phyloP scores from a whole-genome alignment of 768 basidiomycete species.

The Amanita phalloides region DNA sequence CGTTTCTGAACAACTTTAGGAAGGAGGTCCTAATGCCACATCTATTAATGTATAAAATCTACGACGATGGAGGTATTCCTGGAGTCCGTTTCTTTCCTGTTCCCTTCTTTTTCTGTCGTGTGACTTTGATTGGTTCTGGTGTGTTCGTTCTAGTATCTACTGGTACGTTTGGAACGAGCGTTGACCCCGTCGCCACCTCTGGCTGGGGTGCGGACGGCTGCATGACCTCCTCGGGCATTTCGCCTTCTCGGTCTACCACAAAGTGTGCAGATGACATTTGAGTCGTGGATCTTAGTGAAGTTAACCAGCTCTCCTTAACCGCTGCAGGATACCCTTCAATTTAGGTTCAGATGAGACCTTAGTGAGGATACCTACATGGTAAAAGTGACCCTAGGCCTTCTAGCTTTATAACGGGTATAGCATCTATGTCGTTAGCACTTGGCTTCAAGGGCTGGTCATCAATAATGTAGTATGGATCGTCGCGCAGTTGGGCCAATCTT shows the following conservation, averaged over 20 bases:
- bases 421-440: slow-evolving; percentile 59
- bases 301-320: slow-evolving; percentile 23
- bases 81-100: slow-evolving; percentile 54
- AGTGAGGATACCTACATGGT: slow-evolving; percentile 11
- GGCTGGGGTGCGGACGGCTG: slow-evolving; percentile 10
- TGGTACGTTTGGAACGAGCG: slow-evolving; percentile 33
- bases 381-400: slow-evolving; percentile 54
- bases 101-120: slow-evolving; percentile 56
- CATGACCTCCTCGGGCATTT: slow-evolving; percentile 57
- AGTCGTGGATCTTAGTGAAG: slow-evolving; percentile 31
- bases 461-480: slow-evolving; percentile 89
- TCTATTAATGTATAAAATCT: neutral
- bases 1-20: neutral
- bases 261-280: slow-evolving; percentile 36
- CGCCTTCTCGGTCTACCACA: slow-evolving; percentile 68
- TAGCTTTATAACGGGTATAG: slow-evolving; percentile 82
- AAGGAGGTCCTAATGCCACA: neutral
- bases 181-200: slow-evolving; percentile 15
- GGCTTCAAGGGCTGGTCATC: slow-evolving; percentile 40
- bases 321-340: slow-evolving; percentile 11
- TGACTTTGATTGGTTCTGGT: slow-evolving; percentile 68
- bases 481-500: slow-evolving; percentile 61
- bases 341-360: neutral
- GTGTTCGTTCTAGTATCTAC: slow-evolving; percentile 38
- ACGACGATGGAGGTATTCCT: slow-evolving; percentile 2